These are phyloP conservation scores for Terfezia boudieri DNA, from an alignment of 495 filamentous ascomycete species.

Conservation along the genomic window DNA sequence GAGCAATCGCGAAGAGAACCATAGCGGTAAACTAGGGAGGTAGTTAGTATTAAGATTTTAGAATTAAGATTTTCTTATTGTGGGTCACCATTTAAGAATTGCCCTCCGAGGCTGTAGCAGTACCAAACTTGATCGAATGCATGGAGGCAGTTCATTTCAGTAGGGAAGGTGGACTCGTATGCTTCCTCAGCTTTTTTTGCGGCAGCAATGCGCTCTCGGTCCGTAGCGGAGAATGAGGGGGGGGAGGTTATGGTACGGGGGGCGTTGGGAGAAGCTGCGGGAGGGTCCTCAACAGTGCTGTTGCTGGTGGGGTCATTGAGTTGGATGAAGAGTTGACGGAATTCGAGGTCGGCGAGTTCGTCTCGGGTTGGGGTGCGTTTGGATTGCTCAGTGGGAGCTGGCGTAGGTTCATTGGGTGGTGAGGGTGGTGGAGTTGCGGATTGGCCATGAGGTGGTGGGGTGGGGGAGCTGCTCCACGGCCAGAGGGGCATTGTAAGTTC, in stretches of 20 bases:
- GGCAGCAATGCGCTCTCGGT: background rate
- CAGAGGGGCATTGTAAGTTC: no score
- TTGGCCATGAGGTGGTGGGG: no score
- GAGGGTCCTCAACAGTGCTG: no score
- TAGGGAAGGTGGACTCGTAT: conserved; percentile 42
- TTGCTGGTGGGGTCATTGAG: background rate
- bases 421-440: no score
- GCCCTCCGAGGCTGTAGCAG: conserved; percentile 78
- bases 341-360: background rate
- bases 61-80: background rate
- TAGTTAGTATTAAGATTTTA: background rate
- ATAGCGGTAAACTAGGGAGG: conserved; percentile 51
- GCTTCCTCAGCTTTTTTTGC: no score
- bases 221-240: background rate
- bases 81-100: conserved; percentile 39
- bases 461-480: no score
- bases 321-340: background rate
- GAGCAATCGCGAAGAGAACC: conserved; percentile 49
- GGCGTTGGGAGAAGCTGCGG: background rate
- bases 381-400: background rate
- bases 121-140: conserved; percentile 90
- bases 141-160: conserved; percentile 63
- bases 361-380: background rate
- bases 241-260: background rate
- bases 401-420: no score